These are phyloP conservation scores for Remersonia thermophila DNA, from an alignment of 2,329 filamentous ascomycete species.

Conservation along the genomic window DNA sequence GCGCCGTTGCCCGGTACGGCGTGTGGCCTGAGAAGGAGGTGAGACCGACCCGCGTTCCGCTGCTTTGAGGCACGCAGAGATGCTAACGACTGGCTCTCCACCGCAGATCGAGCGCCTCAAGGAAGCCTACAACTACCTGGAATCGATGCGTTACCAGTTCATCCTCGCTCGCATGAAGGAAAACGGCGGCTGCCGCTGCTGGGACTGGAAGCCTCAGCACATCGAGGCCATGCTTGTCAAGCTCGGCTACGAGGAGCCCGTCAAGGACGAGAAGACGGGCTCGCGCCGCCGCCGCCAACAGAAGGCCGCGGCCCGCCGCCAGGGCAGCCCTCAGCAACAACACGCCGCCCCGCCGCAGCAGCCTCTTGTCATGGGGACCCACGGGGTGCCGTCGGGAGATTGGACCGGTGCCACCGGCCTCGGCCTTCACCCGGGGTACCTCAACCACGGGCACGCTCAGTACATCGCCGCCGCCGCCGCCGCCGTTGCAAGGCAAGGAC, in stretches of 20 bases:
- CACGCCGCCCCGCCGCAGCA: background rate
- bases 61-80: background rate
- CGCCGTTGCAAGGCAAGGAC: slow-evolving; percentile 9
- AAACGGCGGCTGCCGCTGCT: slow-evolving; percentile 37
- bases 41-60: slow-evolving; percentile 25
- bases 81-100: background rate
- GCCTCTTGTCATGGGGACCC: slow-evolving; percentile 12
- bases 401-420: slow-evolving; percentile 15
- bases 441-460: slow-evolving; percentile 14
- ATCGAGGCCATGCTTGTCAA: slow-evolving; percentile 39
- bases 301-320: slow-evolving; percentile 18
- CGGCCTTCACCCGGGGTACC: slow-evolving; percentile 14
- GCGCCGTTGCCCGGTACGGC: slow-evolving; percentile 36
- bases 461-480: slow-evolving; percentile 8
- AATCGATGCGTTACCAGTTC: slow-evolving; percentile 31
- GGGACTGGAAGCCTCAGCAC: slow-evolving; percentile 37
- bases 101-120: slow-evolving; percentile 28
- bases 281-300: slow-evolving; percentile 30
- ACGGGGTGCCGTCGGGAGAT: too few species aligned
- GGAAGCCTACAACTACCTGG: slow-evolving; percentile 29
- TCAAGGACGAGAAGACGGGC: slow-evolving; percentile 28
- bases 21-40: slow-evolving; percentile 40
- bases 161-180: slow-evolving; percentile 35
- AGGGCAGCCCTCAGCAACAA: slow-evolving; percentile 9
- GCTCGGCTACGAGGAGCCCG: slow-evolving; percentile 34